Conservation (phyloP, 1,139 yeast genomes). For the Candida buenavistaensis region DNA sequence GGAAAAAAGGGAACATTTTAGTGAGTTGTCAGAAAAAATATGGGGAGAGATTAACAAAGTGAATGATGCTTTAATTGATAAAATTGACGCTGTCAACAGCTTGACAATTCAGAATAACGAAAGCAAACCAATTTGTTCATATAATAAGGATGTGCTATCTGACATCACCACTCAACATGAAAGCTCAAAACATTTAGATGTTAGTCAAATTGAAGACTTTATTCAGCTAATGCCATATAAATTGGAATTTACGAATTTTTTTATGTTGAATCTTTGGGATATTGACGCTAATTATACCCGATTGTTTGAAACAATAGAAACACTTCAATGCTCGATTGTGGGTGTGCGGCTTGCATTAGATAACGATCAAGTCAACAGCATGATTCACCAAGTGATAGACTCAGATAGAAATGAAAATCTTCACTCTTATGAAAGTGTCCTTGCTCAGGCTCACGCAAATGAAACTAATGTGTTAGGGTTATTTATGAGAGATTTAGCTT, state of each 20-base stretch:
- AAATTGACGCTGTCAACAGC: slow-evolving; percentile 2
- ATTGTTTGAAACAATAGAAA: slow-evolving; percentile 23
- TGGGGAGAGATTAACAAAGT: slow-evolving; percentile 12
- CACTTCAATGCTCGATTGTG: slow-evolving; percentile 25
- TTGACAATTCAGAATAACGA: no score
- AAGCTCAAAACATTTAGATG: neutral
- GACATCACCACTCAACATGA: neutral
- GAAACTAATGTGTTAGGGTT: slow-evolving; percentile 15
- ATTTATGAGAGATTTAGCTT: slow-evolving; percentile 21
- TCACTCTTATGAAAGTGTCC: slow-evolving; percentile 20
- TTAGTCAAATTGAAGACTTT: neutral
- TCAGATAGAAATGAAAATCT: slow-evolving; percentile 12
- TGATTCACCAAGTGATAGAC: slow-evolving; percentile 4
- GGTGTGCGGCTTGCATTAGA: slow-evolving; percentile 27
- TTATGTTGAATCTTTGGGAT: slow-evolving; percentile 30
- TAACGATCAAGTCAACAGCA: slow-evolving; percentile 1
- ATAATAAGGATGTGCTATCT: neutral
- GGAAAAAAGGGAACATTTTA: no score
- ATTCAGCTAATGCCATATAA: slow-evolving; percentile 28
- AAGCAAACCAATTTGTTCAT: neutral
- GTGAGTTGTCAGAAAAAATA: neutral
- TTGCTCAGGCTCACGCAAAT: slow-evolving; percentile 7
- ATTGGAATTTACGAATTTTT: slow-evolving; percentile 26
- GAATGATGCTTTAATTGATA: slow-evolving; percentile 7
- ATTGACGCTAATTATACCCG: slow-evolving; percentile 20